Evolutionary conservation across 1,139 yeast genomes (phyloP).

Genomic region (Ogataea hybrid): DNA sequence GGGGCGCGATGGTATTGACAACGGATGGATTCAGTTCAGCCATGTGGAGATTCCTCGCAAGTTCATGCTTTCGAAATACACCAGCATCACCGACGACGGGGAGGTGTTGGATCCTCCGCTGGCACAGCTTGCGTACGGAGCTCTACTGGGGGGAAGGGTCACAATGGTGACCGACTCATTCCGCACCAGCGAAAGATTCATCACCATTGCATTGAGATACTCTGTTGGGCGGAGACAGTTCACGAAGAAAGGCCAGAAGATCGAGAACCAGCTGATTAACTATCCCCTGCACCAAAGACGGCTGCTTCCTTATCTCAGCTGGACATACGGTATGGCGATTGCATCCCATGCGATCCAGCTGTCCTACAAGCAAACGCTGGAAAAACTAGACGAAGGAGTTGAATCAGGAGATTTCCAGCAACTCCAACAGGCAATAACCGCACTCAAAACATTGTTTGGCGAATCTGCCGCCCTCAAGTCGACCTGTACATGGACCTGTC

Average conservation of each 20-base stretch:
- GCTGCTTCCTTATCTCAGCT: conserved; percentile 75
- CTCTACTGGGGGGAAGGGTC: conserved; percentile 85
- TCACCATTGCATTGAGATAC: conserved; percentile 83
- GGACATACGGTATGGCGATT: conserved; percentile 74
- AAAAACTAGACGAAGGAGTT: conserved; percentile 54
- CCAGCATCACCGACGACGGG: conserved; percentile 70
- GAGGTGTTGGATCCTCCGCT: conserved; percentile 72
- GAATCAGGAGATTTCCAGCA: conserved; percentile 36
- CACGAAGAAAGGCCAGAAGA: conserved; percentile 40
- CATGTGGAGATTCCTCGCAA: conserved; percentile 80
- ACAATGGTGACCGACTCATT: conserved; percentile 84
- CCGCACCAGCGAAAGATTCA: conserved; percentile 74
- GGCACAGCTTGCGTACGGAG: conserved; percentile 85
- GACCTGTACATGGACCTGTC: conserved; percentile 83
- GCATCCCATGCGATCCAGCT: conserved; percentile 65
- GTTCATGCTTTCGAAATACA: conserved; percentile 78
- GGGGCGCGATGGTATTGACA: conserved; percentile 89
- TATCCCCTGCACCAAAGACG: conserved; percentile 88
- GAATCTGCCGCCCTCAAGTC: conserved; percentile 90
- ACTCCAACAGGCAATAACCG: conserved; percentile 51
- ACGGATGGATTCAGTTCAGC: conserved; percentile 92
- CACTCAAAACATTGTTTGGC: conserved; percentile 75
- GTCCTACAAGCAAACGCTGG: conserved; percentile 52
- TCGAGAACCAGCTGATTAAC: conserved; percentile 69
- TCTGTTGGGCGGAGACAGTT: conserved; percentile 91